Percentiles rank a stretch among this genome's conserved stretches.
These are phyloP conservation scores for Lichtheimia hyalospora DNA, from an alignment of 371 early-diverging fungal genomes.

Conservation along the genomic window DNA sequence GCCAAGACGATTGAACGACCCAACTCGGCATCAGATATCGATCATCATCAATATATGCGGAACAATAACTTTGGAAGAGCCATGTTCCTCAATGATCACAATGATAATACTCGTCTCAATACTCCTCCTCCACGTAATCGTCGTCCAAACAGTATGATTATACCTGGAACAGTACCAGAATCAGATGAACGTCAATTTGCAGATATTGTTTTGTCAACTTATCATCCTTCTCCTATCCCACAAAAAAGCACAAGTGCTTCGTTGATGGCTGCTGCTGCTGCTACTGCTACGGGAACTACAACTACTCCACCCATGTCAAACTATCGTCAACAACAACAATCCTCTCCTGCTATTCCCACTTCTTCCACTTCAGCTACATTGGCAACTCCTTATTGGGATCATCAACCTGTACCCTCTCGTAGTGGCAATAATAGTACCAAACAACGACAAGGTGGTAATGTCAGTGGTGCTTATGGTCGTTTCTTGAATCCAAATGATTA, in stretches of 20 bases:
- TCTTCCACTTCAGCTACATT: conserved; percentile 19
- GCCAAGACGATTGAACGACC: conserved; percentile 49
- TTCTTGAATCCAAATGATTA: conserved; percentile 40
- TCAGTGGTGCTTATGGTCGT: conserved; percentile 28
- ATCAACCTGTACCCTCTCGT: neutral
- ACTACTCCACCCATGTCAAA: neutral
- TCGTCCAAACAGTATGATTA: conserved; percentile 22
- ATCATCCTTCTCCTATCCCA: conserved; percentile 18
- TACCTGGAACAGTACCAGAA: conserved; percentile 58
- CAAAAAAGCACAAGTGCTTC: conserved; percentile 10
- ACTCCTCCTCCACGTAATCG: neutral
- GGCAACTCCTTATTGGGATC: conserved; percentile 1
- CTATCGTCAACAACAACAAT: conserved; percentile 5
- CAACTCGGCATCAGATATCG: conserved; percentile 50
- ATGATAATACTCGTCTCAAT: neutral
- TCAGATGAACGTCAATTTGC: conserved; percentile 47
- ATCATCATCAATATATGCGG: conserved; percentile 21
- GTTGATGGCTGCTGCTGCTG: neutral
- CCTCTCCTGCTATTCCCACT: conserved; percentile 22
- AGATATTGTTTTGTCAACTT: conserved; percentile 55
- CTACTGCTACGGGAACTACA: neutral
- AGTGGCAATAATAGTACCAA: neutral
- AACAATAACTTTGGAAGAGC: conserved; percentile 1
- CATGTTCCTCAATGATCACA: too few species aligned
- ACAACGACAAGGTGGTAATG: conserved; percentile 9